phyloP scores from a whole-genome alignment of 768 basidiomycete genomes.

The Pleurotus sapidus region DNA sequence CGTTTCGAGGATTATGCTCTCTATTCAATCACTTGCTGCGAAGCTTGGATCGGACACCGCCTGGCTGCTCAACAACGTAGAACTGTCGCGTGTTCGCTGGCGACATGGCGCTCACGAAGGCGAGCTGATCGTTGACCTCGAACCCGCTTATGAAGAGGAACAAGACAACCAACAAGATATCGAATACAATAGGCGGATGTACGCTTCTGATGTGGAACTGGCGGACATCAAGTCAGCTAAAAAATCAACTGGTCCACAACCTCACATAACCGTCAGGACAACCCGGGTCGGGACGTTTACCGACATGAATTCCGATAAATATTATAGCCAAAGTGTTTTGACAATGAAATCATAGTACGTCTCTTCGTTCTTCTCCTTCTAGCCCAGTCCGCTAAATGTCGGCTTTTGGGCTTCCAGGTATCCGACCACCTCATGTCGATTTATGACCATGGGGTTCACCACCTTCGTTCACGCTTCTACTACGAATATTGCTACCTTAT shows the following conservation, averaged over 20 bases:
- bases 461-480: too few relatives aligned
- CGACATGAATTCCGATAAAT: neutral
- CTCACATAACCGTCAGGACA: neutral
- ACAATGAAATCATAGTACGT: conserved; percentile 5
- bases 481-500: too few relatives aligned
- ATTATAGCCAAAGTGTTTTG: conserved; percentile 3
- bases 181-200: conserved; percentile 5
- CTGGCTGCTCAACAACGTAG: conserved; percentile 42
- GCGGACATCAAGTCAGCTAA: conserved; percentile 1
- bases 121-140: conserved; percentile 32
- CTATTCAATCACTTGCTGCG: conserved; percentile 39
- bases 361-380: conserved; percentile 20
- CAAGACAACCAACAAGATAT: conserved; percentile 1
- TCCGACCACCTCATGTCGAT: too few relatives aligned
- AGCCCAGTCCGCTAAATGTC: neutral
- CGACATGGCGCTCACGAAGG: conserved; percentile 30
- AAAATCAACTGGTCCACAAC: neutral
- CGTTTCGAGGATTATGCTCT: conserved; percentile 36
- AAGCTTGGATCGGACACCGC: conserved; percentile 36
- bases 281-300: conserved; percentile 5
- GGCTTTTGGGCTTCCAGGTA: too few relatives aligned
- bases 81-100: conserved; percentile 42
- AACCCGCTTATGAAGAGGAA: conserved; percentile 12
- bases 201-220: neutral
- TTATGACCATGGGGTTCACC: too few relatives aligned